phyloP scores from a whole-genome alignment of 495 filamentous ascomycete genomes.

The Penicillium fimorum region DNA sequence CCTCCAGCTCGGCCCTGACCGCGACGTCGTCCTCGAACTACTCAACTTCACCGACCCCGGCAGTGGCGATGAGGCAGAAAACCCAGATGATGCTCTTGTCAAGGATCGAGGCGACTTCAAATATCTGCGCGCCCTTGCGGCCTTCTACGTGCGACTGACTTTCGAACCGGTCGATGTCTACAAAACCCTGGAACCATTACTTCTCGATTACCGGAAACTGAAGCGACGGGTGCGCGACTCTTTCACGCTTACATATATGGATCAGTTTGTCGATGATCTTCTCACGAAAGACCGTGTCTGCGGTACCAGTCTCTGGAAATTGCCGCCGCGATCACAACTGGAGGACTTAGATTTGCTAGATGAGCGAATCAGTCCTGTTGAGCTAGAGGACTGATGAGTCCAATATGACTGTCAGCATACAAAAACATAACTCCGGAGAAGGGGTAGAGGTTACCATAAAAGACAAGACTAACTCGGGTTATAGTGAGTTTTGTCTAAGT shows the following conservation, averaged over 20 bases:
- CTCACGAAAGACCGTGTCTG: slow-evolving; percentile 87
- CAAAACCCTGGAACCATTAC: slow-evolving; percentile 72
- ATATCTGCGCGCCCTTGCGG: slow-evolving; percentile 83
- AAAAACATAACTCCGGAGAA: neutral
- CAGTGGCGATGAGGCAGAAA: slow-evolving; percentile 33
- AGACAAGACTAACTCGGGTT: neutral
- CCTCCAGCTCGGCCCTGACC: slow-evolving; percentile 77
- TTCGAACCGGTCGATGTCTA: slow-evolving; percentile 81
- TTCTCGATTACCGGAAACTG: slow-evolving; percentile 83
- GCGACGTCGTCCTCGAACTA: slow-evolving; percentile 79
- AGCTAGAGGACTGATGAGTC: neutral
- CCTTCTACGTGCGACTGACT: slow-evolving; percentile 91
- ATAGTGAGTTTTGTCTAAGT: neutral
- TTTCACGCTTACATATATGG: slow-evolving; percentile 72
- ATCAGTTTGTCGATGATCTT: slow-evolving; percentile 91
- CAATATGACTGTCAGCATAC: neutral
- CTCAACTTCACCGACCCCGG: slow-evolving; percentile 56
- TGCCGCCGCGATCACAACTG: slow-evolving; percentile 75
- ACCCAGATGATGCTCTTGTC: slow-evolving; percentile 29
- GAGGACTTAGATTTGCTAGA: slow-evolving; percentile 91
- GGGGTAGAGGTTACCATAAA: neutral
- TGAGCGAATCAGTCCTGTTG: slow-evolving; percentile 65
- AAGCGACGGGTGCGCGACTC: slow-evolving; percentile 70
- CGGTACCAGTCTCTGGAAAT: slow-evolving; percentile 88
- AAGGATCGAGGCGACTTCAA: slow-evolving; percentile 73